Evolutionary conservation across 768 basidiomycete genomes (phyloP), one percentile per base, ranked within the genome.

Genomic region (Baorangia bicolor): DNA sequence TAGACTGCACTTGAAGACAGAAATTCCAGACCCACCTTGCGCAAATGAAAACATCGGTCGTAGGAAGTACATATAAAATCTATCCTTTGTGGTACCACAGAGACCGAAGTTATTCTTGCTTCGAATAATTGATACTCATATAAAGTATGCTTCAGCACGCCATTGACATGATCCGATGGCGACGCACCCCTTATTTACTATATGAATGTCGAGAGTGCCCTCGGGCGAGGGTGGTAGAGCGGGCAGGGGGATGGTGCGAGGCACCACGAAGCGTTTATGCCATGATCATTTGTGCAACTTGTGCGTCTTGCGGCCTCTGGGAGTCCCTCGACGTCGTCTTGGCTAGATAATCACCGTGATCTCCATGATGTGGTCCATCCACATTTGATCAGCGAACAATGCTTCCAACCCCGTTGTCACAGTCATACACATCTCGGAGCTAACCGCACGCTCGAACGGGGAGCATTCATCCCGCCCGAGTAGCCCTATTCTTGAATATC

Each of bases 281-380:
- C 51, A 57, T 42, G 47, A 47, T 44, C 23, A 18, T 38, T 37
- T 20, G 21, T 28, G 35, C 25, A 20, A 21, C 21, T 28, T 23
- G 56, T 43, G 51, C 28, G 40, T 37, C 10, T n/a, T 27, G 33
- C 11, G 27, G 18, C 42, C 33, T 4, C 40, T 28, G 9, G 6
- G 27, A 20, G 28, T 47, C 23, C 11, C 42, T 42, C 28, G n/a
- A 18, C 41, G 23, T 33, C 44, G 39, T 38, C 34, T 45, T 51
- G 27, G 27, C 41, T 23, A 45, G 51, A 63, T 70, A 61, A 69
- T 69, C 58, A 50, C 68, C 68, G 67, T 41, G 54, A 62, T 64
- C 55, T 52, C 66, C 63, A 48, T 49, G n/a, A n/a, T n/a, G n/a
- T 45, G 25, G 53, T 43, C 56, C 37, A 49, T 63, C 63, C 59